phyloP scores from a whole-genome alignment of 345 rosid genomes.

The Iberis pinnata region DNA sequence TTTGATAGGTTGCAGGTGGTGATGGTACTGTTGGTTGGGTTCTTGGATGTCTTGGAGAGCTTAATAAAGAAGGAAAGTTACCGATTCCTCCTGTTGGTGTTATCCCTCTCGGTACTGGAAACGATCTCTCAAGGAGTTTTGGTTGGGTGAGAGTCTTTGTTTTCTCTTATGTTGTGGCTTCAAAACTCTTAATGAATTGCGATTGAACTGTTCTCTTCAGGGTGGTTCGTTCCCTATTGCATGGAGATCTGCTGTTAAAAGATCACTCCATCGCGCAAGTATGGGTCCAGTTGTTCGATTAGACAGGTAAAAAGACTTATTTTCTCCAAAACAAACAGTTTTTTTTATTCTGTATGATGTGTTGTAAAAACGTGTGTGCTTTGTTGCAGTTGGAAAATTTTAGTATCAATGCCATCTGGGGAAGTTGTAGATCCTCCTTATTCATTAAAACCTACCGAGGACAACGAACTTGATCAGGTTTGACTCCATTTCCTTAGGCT shows the following conservation, averaged over 20 bases:
- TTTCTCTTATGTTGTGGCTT: background rate
- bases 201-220: constrained; percentile 28
- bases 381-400: constrained; percentile 57
- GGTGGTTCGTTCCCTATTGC: constrained; percentile 93
- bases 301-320: constrained; percentile 25
- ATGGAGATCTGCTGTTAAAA: constrained; percentile 92
- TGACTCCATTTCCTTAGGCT: no score
- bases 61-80: constrained; percentile 41
- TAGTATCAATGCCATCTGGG: constrained; percentile 63
- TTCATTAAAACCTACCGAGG: constrained; percentile 61
- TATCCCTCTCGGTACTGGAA: constrained; percentile 95
- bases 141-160: constrained; percentile 52
- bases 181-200: background rate
- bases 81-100: constrained; percentile 87
- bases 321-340: no score
- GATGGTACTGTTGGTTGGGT: constrained; percentile 99
- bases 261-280: constrained; percentile 54
- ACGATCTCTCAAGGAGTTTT: constrained; percentile 90
- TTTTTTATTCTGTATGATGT: no score
- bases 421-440: constrained; percentile 69
- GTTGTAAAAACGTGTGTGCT: no score
- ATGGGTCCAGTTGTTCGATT: constrained; percentile 50
- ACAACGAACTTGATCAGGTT: constrained; percentile 45
- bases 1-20: constrained; percentile 93
- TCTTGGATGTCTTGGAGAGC: constrained; percentile 75